Percentiles rank a stretch among this genome's conserved stretches.
These are phyloP conservation scores for Hevea brasiliensis DNA, from an alignment of 345 rosid genomes.

Conservation along the genomic window DNA sequence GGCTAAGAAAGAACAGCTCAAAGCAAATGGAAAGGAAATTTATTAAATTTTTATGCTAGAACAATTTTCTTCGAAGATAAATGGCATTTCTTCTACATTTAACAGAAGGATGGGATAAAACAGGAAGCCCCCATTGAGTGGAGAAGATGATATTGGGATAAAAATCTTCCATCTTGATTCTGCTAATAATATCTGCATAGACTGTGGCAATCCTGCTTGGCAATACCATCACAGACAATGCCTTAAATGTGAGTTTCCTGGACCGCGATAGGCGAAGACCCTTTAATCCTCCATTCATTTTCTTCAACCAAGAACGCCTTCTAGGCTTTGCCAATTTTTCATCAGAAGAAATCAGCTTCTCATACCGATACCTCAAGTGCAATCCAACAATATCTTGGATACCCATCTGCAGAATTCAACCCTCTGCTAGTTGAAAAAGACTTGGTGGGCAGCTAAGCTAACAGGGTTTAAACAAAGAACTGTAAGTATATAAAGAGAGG, in stretches of 20 bases:
- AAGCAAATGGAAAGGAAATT: background rate
- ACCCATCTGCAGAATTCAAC: constrained; percentile 27
- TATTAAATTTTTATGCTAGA: background rate
- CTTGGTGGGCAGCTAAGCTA: background rate
- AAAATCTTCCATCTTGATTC: constrained; percentile 49
- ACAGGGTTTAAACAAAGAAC: too few relatives aligned
- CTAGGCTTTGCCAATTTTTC: constrained; percentile 34
- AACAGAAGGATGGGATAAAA: constrained; percentile 39
- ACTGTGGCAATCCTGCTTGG: constrained; percentile 41
- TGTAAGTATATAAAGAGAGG: too few relatives aligned
- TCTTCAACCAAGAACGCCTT: constrained; percentile 39
- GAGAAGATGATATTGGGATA: constrained; percentile 58
- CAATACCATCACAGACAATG: constrained; percentile 30
- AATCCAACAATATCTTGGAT: constrained; percentile 5
- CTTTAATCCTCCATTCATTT: constrained; percentile 42
- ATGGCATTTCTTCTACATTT: constrained; percentile 9
- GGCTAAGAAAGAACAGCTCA: background rate
- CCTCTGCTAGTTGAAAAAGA: background rate
- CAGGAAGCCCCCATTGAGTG: constrained; percentile 72
- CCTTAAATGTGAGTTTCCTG: constrained; percentile 51
- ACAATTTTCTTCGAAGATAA: background rate
- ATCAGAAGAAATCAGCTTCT: constrained; percentile 34
- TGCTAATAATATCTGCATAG: constrained; percentile 40
- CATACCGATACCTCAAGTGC: constrained; percentile 31
- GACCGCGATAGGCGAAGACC: constrained; percentile 56